Conservation (phyloP, 1,139 yeast species). For the Zygoascus sp. region DNA sequence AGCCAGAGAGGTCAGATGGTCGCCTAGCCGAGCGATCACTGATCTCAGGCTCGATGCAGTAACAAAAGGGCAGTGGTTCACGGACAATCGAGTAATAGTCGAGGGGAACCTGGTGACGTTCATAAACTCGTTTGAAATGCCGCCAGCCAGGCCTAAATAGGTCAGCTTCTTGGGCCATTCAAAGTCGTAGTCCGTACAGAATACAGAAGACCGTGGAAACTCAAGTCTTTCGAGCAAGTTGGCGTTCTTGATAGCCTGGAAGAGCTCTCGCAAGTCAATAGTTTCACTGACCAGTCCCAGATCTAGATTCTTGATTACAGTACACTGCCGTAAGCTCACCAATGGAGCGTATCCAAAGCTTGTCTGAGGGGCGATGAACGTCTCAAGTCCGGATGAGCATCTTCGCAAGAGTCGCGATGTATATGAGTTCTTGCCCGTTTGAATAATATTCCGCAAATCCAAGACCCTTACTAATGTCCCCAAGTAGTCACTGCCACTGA, state of each 20-base stretch:
- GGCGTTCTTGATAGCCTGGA: constrained; percentile 64
- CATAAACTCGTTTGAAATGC: constrained; percentile 77
- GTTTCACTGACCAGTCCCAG: constrained; percentile 89
- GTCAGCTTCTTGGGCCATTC: constrained; percentile 76
- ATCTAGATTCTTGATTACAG: constrained; percentile 60
- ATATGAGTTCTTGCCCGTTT: constrained; percentile 88
- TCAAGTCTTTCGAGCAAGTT: constrained; percentile 65
- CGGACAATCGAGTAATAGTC: constrained; percentile 64
- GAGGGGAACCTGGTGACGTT: constrained; percentile 61
- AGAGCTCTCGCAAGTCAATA: constrained; percentile 72
- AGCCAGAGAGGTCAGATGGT: constrained; percentile 54
- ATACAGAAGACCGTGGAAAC: constrained; percentile 84
- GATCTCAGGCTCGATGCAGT: constrained; percentile 54
- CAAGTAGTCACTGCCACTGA: constrained; percentile 35
- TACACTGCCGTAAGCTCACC: constrained; percentile 69
- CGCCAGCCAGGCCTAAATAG: constrained; percentile 78
- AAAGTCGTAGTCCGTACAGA: constrained; percentile 56
- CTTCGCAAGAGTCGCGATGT: constrained; percentile 78
- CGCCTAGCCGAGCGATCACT: constrained; percentile 61
- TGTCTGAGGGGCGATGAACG: constrained; percentile 88
- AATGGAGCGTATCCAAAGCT: constrained; percentile 90
- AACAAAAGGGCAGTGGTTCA: constrained; percentile 84
- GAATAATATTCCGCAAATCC: constrained; percentile 75
- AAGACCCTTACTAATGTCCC: constrained; percentile 40
- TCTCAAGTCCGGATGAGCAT: constrained; percentile 57